Conservation (phyloP, 148 eudicot genomes). For the Hydrangea macrophylla region DNA sequence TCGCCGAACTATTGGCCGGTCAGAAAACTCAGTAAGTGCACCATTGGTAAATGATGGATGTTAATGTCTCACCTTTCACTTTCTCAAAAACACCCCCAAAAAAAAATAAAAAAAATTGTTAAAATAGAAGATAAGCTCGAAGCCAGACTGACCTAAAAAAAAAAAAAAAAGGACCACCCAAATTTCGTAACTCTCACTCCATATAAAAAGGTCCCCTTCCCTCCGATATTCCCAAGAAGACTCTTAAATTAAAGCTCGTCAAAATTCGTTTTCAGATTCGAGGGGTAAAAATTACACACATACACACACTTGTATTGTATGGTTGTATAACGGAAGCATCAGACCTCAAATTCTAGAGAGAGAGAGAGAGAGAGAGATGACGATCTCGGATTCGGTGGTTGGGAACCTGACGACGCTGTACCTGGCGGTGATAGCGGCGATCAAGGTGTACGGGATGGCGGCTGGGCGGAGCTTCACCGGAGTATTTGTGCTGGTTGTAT, state of each 20-base stretch:
- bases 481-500: conserved; percentile 36
- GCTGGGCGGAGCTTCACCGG: conserved; percentile 51
- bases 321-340: too few species aligned
- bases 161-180: too few species aligned
- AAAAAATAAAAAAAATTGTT: too few species aligned
- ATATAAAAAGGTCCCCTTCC: neutral
- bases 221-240: neutral
- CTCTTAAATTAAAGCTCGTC: neutral
- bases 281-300: too few species aligned
- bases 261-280: too few species aligned
- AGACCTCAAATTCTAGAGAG: neutral
- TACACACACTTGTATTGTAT: too few species aligned
- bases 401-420: conserved; percentile 57
- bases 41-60: neutral
- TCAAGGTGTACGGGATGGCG: conserved; percentile 55
- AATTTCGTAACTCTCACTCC: too few species aligned
- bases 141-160: too few species aligned
- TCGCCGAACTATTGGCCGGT: neutral
- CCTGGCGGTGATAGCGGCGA: conserved; percentile 52
- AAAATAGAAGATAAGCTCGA: neutral
- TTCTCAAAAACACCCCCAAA: neutral
- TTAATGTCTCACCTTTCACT: neutral
- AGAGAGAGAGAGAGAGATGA: conserved; percentile 30
- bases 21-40: neutral
- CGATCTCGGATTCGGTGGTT: conserved; percentile 63